phyloP scores from a whole-genome alignment of 106 monocot genomes.

The Phalaenopsis aphrodite region DNA sequence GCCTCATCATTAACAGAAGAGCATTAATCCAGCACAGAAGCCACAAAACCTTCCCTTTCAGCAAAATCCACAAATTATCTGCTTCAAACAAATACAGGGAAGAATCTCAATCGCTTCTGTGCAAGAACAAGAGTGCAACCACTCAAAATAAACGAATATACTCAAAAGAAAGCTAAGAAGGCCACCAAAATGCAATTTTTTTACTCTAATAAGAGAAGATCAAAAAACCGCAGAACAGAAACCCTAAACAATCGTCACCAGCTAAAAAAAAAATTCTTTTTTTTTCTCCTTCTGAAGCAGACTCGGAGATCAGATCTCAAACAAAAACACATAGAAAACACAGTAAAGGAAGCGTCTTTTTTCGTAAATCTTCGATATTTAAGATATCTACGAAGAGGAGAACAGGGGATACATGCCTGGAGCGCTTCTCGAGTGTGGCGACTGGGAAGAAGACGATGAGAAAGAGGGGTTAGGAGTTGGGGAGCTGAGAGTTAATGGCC shows the following conservation, averaged over 20 bases:
- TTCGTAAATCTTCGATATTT: not conserved
- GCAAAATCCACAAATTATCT: not conserved
- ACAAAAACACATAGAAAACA: not conserved
- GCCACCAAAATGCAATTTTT: not conserved
- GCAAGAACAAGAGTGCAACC: not conserved
- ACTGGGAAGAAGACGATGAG: not conserved
- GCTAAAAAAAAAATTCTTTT: not conserved
- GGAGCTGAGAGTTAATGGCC: not conserved
- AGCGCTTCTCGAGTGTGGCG: not conserved
- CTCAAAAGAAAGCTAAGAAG: too few relatives aligned
- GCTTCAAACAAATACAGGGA: not conserved
- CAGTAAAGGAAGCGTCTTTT: not conserved
- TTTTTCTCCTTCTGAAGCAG: not conserved
- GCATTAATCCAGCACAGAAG: not conserved
- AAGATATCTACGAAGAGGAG: not conserved
- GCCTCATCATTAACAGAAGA: slow-evolving; percentile 38
- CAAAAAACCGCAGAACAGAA: not conserved
- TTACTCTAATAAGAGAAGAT: not conserved
- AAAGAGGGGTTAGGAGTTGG: not conserved
- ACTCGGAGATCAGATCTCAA: not conserved
- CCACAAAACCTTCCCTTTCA: slow-evolving; percentile 7
- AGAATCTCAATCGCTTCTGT: too few relatives aligned
- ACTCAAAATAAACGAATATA: not conserved
- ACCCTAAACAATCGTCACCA: not conserved
- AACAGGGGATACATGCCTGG: not conserved